phyloP scores from a whole-genome alignment of 805 yeast genomes.

The Saccharomyces kudriavzevii region DNA sequence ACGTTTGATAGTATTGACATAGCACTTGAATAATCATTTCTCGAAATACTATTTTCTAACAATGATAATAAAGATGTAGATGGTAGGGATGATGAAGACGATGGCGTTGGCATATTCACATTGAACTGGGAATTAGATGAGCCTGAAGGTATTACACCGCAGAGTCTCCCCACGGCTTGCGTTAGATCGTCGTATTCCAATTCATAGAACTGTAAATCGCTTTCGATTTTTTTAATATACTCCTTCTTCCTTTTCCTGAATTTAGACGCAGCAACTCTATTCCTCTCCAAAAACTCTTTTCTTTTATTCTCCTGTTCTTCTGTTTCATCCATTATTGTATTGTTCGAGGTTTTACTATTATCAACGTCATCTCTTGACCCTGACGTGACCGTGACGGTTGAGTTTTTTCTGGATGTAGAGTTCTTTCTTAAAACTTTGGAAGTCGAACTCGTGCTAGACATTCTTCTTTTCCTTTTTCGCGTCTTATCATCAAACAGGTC shows the following conservation, averaged over 20 bases:
- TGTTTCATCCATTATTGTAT: slow-evolving; percentile 34
- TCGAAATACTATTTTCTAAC: slow-evolving; percentile 19
- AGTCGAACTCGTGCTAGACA: neutral
- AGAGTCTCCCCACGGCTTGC: slow-evolving; percentile 10
- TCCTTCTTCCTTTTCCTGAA: slow-evolving; percentile 93
- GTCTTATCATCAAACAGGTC: neutral
- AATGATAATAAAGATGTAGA: slow-evolving; percentile 11
- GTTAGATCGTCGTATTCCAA: slow-evolving; percentile 56
- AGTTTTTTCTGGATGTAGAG: neutral
- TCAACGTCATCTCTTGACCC: neutral
- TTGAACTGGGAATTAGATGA: neutral
- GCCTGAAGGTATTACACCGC: slow-evolving; percentile 12
- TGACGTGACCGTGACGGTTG: neutral
- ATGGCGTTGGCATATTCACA: neutral
- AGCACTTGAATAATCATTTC: slow-evolving; percentile 17
- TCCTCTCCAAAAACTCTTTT: slow-evolving; percentile 73
- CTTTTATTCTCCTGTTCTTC: slow-evolving; percentile 64
- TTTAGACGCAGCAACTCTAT: slow-evolving; percentile 89
- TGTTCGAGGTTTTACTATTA: slow-evolving; percentile 1
- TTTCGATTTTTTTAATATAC: slow-evolving; percentile 74
- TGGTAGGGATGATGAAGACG: slow-evolving; percentile 1
- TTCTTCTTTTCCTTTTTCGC: neutral
- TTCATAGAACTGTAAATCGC: slow-evolving; percentile 62
- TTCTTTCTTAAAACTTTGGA: neutral
- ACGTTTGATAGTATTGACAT: slow-evolving; percentile 17